Percentiles rank a stretch among this genome's conserved stretches.
Conservation (phyloP, 495 filamentous ascomycete species). For the Neurospora pannonica region DNA sequence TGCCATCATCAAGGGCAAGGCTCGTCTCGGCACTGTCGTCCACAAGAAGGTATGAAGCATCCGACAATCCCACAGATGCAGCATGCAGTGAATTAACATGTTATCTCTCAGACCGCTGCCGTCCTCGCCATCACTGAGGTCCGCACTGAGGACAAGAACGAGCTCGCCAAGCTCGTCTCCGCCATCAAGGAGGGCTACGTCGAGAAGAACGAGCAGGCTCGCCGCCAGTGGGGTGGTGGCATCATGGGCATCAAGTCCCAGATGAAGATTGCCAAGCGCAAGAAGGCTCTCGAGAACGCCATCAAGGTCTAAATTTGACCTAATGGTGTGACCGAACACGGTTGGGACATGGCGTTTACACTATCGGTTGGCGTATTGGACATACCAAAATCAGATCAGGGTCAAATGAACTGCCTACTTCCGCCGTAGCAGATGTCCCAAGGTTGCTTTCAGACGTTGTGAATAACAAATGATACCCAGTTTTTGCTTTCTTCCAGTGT, state of each 20-base stretch:
- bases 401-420: conserved; percentile 27
- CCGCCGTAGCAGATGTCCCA: conserved; percentile 9
- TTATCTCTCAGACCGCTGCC: conserved; percentile 64
- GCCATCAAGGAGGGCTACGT: conserved; percentile 97
- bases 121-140: conserved; percentile 94
- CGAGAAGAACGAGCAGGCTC: conserved; percentile 88
- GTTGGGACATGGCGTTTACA: conserved; percentile 13
- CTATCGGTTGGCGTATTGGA: conserved; percentile 28
- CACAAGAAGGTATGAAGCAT: conserved; percentile 83
- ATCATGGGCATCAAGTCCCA: conserved; percentile 98
- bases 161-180: conserved; percentile 91
- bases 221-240: conserved; percentile 97
- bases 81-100: conserved; percentile 16
- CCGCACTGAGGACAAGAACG: conserved; percentile 92
- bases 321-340: conserved; percentile 15
- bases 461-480: conserved; percentile 1
- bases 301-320: conserved; percentile 76
- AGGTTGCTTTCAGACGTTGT: background rate
- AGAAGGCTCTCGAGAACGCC: conserved; percentile 83
- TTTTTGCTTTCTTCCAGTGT: background rate
- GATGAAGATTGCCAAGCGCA: conserved; percentile 87
- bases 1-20: conserved; percentile 99
- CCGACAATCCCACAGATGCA: background rate
- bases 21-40: conserved; percentile 93
- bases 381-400: conserved; percentile 31